phyloP scores from a whole-genome alignment of 2,329 filamentous ascomycete species.

The Lachnellula suecica region DNA sequence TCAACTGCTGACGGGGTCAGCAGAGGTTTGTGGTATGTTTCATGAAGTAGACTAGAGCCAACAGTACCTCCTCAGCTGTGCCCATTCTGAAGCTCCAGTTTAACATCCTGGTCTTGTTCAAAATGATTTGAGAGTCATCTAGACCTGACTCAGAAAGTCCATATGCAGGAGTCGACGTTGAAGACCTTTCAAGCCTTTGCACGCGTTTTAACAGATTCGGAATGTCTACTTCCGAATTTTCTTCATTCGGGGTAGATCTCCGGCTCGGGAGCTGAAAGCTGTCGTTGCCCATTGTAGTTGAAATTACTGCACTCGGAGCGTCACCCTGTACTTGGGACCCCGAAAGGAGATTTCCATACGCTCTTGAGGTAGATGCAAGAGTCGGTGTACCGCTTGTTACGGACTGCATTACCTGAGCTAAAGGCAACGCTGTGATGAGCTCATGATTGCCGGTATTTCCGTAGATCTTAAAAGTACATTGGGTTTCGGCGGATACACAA shows the following conservation, averaged over 20 bases:
- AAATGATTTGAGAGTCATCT: conserved; percentile 27
- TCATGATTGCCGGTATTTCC: not conserved
- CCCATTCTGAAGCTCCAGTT: conserved; percentile 36
- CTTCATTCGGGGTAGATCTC: not conserved
- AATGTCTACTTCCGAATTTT: not conserved
- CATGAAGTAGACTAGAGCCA: not conserved
- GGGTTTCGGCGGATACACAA: conserved; percentile 31
- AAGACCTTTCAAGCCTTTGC: not conserved
- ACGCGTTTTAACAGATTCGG: not conserved
- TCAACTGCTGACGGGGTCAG: not conserved
- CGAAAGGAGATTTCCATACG: no score
- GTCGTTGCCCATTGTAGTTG: no score
- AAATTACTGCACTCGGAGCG: no score
- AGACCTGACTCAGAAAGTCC: not conserved
- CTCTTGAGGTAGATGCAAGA: no score
- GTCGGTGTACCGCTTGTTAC: no score
- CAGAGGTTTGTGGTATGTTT: not conserved
- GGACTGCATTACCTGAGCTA: not conserved
- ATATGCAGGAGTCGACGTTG: not conserved
- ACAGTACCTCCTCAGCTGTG: conserved; percentile 31
- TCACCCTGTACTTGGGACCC: no score
- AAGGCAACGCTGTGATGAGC: not conserved
- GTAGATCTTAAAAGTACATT: conserved; percentile 21
- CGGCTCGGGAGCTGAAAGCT: not conserved
- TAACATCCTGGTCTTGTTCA: conserved; percentile 38